A percentile compares a stretch with the other conserved stretches of the same genome.
Conservation (phyloP, 352 stramenopile genomes). For the Phytophthora cactorum region DNA sequence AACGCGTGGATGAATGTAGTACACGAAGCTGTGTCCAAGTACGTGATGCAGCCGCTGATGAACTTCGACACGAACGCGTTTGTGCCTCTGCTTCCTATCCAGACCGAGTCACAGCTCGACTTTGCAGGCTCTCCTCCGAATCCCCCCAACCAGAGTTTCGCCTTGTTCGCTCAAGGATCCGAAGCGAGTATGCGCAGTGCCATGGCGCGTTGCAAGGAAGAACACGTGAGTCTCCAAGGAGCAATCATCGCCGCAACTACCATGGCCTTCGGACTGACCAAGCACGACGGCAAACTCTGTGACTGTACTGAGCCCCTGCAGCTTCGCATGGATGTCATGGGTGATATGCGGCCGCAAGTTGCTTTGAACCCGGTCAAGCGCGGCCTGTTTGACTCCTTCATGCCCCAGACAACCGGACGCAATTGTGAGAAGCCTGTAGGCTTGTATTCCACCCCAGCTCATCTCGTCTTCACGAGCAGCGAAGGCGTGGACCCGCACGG, state of each 20-base stretch:
- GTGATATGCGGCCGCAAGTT: conserved; percentile 47
- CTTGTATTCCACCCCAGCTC: conserved; percentile 50
- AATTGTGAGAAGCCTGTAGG: conserved; percentile 41
- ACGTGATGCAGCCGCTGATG: conserved; percentile 63
- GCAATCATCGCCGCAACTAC: conserved; percentile 49
- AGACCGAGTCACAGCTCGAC: conserved; percentile 48
- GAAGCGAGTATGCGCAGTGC: conserved; percentile 47
- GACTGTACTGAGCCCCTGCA: conserved; percentile 33
- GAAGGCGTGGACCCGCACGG: conserved; percentile 44
- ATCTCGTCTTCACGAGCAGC: conserved; percentile 60
- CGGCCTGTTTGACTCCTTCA: conserved; percentile 16
- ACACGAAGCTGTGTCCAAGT: conserved; percentile 67
- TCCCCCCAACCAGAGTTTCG: conserved; percentile 51
- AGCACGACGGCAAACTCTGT: conserved; percentile 37
- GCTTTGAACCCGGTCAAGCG: conserved; percentile 24
- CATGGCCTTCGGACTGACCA: conserved; percentile 53
- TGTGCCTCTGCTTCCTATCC: conserved; percentile 43
- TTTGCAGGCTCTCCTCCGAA: conserved; percentile 38
- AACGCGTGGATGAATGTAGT: conserved; percentile 56
- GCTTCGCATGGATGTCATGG: conserved; percentile 60
- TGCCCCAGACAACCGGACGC: conserved; percentile 6
- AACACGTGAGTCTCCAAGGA: conserved; percentile 53
- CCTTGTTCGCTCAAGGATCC: conserved; percentile 51
- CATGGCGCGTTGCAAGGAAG: conserved; percentile 43
- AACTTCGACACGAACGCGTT: conserved; percentile 67